Conservation (phyloP, 2,329 filamentous ascomycete genomes). For the Sporothrix schenckii region DNA sequence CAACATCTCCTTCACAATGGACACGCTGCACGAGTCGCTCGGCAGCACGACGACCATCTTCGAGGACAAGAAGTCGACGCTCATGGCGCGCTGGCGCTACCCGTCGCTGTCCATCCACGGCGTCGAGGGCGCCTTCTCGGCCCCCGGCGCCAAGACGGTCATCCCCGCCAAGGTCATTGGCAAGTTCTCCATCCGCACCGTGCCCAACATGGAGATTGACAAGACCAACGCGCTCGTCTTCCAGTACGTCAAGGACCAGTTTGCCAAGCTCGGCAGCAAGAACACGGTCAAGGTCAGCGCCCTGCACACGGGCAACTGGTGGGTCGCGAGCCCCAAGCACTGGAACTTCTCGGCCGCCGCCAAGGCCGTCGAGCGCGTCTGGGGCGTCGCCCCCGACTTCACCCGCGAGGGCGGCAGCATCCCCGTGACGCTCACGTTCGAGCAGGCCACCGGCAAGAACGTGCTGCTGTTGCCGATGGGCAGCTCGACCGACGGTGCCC, state of each 20-base stretch:
- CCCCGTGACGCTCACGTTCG: conserved; percentile 94
- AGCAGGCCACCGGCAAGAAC: conserved; percentile 97
- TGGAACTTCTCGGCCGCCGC: conserved; percentile 96
- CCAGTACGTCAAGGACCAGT: conserved; percentile 80
- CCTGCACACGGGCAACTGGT: conserved; percentile 96
- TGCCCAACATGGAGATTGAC: conserved; percentile 94
- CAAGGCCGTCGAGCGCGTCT: conserved; percentile 96
- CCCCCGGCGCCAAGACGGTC: conserved; percentile 94
- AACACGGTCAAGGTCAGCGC: conserved; percentile 82
- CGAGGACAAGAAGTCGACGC: conserved; percentile 83
- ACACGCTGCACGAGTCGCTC: conserved; percentile 87
- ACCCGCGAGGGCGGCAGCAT: conserved; percentile 97
- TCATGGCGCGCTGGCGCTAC: conserved; percentile 96
- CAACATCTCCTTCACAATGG: conserved; percentile 92
- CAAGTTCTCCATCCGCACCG: conserved; percentile 97
- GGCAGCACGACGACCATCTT: conserved; percentile 87
- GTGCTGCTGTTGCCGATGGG: conserved; percentile 95
- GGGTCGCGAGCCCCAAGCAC: conserved; percentile 95
- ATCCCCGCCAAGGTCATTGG: conserved; percentile 97
- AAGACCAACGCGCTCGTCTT: conserved; percentile 84
- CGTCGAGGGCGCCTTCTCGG: conserved; percentile 90
- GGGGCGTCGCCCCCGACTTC: conserved; percentile 89
- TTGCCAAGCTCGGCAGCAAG: conserved; percentile 86
- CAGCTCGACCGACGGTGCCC: conserved; percentile 91
- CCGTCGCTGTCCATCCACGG: conserved; percentile 94